These are phyloP conservation scores for Kuraishia capsulata DNA, from an alignment of 805 yeast species.

Conservation along the genomic window DNA sequence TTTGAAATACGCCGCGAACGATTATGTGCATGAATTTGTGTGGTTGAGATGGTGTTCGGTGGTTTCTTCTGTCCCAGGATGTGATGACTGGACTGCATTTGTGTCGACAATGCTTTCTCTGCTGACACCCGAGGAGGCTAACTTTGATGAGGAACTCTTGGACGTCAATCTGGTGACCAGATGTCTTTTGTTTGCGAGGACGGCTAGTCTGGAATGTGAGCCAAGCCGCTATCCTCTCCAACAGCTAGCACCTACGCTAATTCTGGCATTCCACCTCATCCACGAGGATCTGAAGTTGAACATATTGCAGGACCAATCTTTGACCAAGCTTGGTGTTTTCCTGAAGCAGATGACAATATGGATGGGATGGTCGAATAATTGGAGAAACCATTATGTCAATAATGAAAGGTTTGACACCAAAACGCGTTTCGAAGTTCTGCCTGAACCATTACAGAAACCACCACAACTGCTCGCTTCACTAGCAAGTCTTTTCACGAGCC, in stretches of 20 bases:
- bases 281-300: conserved; percentile 69
- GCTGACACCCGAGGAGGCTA: conserved; percentile 26
- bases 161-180: conserved; percentile 4
- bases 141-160: neutral
- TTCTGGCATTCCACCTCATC: conserved; percentile 62
- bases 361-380: conserved; percentile 66
- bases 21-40: conserved; percentile 46
- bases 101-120: conserved; percentile 41
- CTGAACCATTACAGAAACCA: conserved; percentile 43
- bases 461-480: conserved; percentile 53
- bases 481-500: conserved; percentile 35
- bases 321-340: conserved; percentile 37
- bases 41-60: conserved; percentile 59
- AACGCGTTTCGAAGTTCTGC: conserved; percentile 25
- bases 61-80: conserved; percentile 26
- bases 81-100: conserved; percentile 55
- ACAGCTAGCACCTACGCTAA: conserved; percentile 53
- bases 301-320: conserved; percentile 26
- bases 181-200: conserved; percentile 2
- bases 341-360: conserved; percentile 54
- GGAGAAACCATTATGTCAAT: conserved; percentile 50
- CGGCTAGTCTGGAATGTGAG: conserved; percentile 5
- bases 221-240: conserved; percentile 29
- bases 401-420: conserved; percentile 23
- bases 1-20: conserved; percentile 46